Percentiles rank a stretch among this genome's conserved stretches.
These are phyloP conservation scores for Cladosporium oxysporum DNA, from an alignment of 2,329 filamentous ascomycete genomes.

Conservation along the genomic window DNA sequence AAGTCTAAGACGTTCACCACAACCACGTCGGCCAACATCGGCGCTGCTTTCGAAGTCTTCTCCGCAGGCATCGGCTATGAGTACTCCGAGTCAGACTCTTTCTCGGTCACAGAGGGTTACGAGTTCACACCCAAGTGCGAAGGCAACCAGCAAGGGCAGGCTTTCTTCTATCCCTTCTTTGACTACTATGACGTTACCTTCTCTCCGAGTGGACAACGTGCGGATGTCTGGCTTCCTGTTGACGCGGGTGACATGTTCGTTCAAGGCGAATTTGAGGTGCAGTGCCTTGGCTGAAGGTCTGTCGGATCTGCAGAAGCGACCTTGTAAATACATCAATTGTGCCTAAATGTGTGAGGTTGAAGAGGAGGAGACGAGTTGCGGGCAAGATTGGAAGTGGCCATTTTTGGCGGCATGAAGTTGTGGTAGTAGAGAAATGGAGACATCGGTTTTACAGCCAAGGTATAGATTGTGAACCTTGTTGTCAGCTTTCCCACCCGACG, in stretches of 20 bases:
- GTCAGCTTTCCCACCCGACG: too few species aligned
- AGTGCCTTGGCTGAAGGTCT: background rate
- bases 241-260: background rate
- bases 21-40: background rate
- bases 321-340: fast-evolving
- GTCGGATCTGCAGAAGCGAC: background rate
- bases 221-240: background rate
- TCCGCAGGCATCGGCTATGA: background rate
- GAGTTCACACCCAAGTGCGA: background rate
- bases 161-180: background rate
- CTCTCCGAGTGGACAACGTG: background rate
- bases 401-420: too few species aligned
- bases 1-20: background rate
- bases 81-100: background rate
- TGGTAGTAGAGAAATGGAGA: too few species aligned
- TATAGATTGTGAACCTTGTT: too few species aligned
- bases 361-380: too few species aligned
- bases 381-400: too few species aligned
- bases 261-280: background rate
- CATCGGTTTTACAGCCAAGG: too few species aligned
- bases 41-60: background rate
- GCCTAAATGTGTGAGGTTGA: background rate
- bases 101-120: background rate
- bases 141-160: background rate
- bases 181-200: background rate